Percentiles rank a stretch among this genome's conserved stretches.
phyloP scores from a whole-genome alignment of 345 rosid genomes.

The Ceriops zippeliana region DNA sequence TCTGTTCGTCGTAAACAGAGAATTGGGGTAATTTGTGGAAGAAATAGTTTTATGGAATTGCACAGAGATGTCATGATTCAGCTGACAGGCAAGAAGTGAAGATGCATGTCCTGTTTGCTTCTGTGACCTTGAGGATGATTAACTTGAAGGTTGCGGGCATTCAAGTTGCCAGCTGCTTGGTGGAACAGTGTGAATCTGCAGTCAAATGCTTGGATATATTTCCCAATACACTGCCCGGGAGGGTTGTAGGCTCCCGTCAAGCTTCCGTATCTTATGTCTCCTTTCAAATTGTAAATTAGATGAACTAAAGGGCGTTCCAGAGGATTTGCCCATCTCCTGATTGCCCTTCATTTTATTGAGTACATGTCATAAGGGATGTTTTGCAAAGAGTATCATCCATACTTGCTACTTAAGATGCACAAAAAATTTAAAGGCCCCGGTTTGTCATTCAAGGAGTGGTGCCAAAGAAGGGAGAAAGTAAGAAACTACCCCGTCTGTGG shows the following conservation, averaged over 20 bases:
- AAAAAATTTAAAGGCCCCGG: too few species aligned
- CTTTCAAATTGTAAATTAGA: too few species aligned
- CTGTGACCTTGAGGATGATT: slow-evolving; percentile 60
- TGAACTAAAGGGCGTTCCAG: too few species aligned
- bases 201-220: slow-evolving; percentile 37
- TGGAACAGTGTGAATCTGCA: too few species aligned
- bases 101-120: slow-evolving; percentile 65
- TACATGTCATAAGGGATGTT: slow-evolving; percentile 18
- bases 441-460: too few species aligned
- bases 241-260: slow-evolving; percentile 51
- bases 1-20: slow-evolving; percentile 45
- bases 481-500: background rate
- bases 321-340: too few species aligned
- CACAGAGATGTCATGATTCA: slow-evolving; percentile 22
- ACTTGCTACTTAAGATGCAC: too few species aligned
- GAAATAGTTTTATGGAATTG: slow-evolving; percentile 28
- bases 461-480: background rate
- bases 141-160: slow-evolving; percentile 68
- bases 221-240: slow-evolving; percentile 49
- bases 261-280: slow-evolving; percentile 37
- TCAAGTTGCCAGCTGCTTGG: slow-evolving; percentile 58
- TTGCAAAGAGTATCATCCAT: too few species aligned
- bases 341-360: background rate
- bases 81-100: slow-evolving; percentile 32
- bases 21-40: slow-evolving; percentile 53